A percentile compares a stretch with the other conserved stretches of the same genome.
phyloP scores from a whole-genome alignment of 495 filamentous ascomycete species.

The Aspergillus panamensis region DNA sequence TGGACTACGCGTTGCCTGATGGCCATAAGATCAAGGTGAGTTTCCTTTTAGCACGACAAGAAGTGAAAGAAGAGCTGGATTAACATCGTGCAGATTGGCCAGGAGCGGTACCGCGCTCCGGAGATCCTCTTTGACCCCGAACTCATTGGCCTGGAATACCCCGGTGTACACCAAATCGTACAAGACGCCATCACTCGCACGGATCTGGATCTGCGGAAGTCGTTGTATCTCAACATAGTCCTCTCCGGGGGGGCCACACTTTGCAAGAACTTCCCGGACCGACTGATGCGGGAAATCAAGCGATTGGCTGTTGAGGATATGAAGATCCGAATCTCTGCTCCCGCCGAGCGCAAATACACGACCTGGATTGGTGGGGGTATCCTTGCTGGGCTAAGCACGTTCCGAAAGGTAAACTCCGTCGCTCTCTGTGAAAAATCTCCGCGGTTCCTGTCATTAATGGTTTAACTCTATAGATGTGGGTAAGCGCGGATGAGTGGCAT shows the following conservation, averaged over 20 bases:
- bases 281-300: conserved; percentile 87
- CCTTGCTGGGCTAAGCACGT: conserved; percentile 93
- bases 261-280: conserved; percentile 90
- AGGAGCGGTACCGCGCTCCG: conserved; percentile 91
- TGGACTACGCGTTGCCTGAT: conserved; percentile 87
- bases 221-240: conserved; percentile 93
- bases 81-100: conserved; percentile 58
- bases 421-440: neutral
- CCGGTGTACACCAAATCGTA: conserved; percentile 94
- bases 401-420: conserved; percentile 79
- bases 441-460: neutral
- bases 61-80: neutral
- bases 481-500: conserved; percentile 98
- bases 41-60: neutral
- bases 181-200: conserved; percentile 94
- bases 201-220: conserved; percentile 94
- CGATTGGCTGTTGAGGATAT: conserved; percentile 94
- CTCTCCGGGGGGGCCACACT: conserved; percentile 92
- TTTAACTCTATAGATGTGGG: conserved; percentile 76
- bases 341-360: conserved; percentile 94
- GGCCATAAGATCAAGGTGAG: conserved; percentile 85
- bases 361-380: conserved; percentile 99
- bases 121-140: conserved; percentile 98
- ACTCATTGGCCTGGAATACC: conserved; percentile 94
- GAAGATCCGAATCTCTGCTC: conserved; percentile 98